These are phyloP conservation scores for Xerocomus amazonicus DNA, from an alignment of 1,284 basidiomycete species.

Conservation along the genomic window DNA sequence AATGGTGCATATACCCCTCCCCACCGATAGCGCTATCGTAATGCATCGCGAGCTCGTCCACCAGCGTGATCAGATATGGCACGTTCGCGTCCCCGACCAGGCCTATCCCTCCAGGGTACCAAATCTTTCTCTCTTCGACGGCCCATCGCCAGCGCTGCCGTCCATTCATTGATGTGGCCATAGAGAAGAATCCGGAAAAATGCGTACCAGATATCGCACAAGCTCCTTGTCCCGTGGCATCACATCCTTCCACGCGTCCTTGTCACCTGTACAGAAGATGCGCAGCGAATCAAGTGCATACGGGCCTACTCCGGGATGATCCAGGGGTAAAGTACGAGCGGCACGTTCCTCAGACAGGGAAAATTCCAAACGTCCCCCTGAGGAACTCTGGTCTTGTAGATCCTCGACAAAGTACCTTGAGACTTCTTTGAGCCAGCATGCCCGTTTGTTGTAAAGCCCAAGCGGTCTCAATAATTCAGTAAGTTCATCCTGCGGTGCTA, in stretches of 20 bases:
- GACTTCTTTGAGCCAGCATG: constrained; percentile 47
- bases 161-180: neutral
- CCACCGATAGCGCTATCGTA: constrained; percentile 27
- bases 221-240: constrained; percentile 61
- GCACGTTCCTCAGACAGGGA: neutral
- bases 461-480: constrained; percentile 43
- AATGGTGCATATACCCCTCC: constrained; percentile 39
- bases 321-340: constrained; percentile 42
- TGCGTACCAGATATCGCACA: constrained; percentile 50
- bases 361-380: neutral
- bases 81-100: constrained; percentile 34
- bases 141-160: constrained; percentile 64
- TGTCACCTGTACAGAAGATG: constrained; percentile 49
- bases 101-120: constrained; percentile 42
- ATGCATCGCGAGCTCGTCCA: constrained; percentile 35
- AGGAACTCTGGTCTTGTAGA: constrained; percentile 28
- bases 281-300: constrained; percentile 69
- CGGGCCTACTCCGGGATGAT: constrained; percentile 54
- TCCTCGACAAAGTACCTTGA: constrained; percentile 45
- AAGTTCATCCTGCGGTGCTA: constrained; percentile 37
- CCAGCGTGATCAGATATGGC: constrained; percentile 36
- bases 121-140: constrained; percentile 43
- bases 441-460: constrained; percentile 51
- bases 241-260: constrained; percentile 54
- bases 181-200: neutral